Evolutionary conservation across 352 stramenopile genomes (phyloP), one percentile per base, ranked within the genome.

Genomic region (Pythium sp.): DNA sequence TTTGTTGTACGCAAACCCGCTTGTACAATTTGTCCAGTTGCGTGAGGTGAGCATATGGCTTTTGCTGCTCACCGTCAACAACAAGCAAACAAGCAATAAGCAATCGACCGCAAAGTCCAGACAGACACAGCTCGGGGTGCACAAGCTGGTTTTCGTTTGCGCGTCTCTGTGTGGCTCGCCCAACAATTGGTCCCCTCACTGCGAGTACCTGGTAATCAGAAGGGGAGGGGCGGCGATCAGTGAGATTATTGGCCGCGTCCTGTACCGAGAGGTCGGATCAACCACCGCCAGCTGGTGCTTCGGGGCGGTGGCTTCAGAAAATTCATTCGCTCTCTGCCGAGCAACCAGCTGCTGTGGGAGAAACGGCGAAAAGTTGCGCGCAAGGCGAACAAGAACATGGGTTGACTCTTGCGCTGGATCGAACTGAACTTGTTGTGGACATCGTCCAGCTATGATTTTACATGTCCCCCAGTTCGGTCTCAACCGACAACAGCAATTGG

Each of bases 91-190:
- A 26, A 28, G 46, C 20, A 54, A 26, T 12, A 58, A 58, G 28
- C 18, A 60, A 43, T 43, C 54, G 8, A n/a, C 5, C 28, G 1
- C 28, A 43, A n/a, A 26, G 54, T 60, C 6, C 54, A 60, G 54
- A 60, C 28, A 60, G 28, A 60, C 54, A 60, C 54, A 43, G 54
- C 54, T 41, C 18, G 8, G 28, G 22, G 15, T n/a, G 15, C 43
- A 43, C 54, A 60, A 28, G 28, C 28, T 60, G 54, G n/a, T 60
- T 60, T 60, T 43, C 28, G 54, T 60, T 60, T 60, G 54, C 54
- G 47, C 28, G 47, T n/a, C n/a, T 24, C 47, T 28, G 47, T 26
- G 47, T 5, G 12, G 9, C 15, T 22, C 1, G 53, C 5, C 53
- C 53, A 38, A 26, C 24, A 36, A 58, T n/a, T 22, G 47, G 2